Evolutionary conservation across 805 yeast species (phyloP), one percentile per base, ranked within the genome.

Genomic region (Zygosaccharomyces bailii): DNA sequence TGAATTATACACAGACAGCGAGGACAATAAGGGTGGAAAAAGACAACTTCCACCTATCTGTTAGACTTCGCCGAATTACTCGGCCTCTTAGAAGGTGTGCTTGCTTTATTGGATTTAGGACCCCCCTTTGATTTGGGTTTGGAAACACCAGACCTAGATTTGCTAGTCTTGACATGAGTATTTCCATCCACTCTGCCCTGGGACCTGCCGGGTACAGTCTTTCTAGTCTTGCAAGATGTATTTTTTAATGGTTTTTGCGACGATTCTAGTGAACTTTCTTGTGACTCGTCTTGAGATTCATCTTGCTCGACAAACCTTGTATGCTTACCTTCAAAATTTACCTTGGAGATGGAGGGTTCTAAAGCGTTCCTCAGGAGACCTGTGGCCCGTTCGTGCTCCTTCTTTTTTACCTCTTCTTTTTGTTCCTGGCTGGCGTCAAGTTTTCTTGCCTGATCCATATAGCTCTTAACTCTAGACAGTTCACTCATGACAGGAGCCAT

Each of bases 401-500:
- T 66, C 3, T 66, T 59, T 30, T 68, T 67, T 4, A 61, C 62
- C 16, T 54, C 50, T 4, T 55, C 56, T 16, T 61, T 55, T n/a
- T 44, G 38, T 21, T 40, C 47, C 8, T 46, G 61, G 46, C 33
- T 62, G 44, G 45, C 54, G 42, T 46, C 64, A 37, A 43, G 37
- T 25, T 46, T 48, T 34, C 52, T 78, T 29, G 77, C 72, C 55
- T 80, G 72, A 30, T 73, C 73, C 80, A 84, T 82, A 52, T 82
- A 84, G n/a, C 71, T 57, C 59, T 83, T 84, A 32, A 86, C 82
- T 49, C 89, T 70, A 5, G 69, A 71, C 42, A 86, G 67, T 56
- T 85, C 95, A 23, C 67, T 67, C 80, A 82, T 79, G 16, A 88
- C 75, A 2, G 83, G 80, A 4, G 48, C 32, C 44, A 56, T 39